phyloP scores from a whole-genome alignment of 495 filamentous ascomycete genomes.

The Penicillium daleae region DNA sequence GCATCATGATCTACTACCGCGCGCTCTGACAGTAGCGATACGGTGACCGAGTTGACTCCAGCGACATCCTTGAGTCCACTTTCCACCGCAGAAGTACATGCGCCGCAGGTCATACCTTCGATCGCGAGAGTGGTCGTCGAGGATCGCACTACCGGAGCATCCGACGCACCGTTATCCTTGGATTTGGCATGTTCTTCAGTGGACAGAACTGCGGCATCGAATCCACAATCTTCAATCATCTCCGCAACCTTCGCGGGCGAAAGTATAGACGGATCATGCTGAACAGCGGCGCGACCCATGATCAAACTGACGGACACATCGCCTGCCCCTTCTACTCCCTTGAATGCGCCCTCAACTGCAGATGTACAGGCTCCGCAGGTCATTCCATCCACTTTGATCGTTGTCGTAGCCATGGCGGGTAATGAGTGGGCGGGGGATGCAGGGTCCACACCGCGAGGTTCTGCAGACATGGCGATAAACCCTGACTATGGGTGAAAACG shows the following conservation, averaged over 20 bases:
- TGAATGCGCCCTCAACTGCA: slow-evolving; percentile 83
- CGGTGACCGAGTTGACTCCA: slow-evolving; percentile 81
- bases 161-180: slow-evolving; percentile 17
- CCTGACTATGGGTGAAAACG: slow-evolving; percentile 19
- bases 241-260: slow-evolving; percentile 75
- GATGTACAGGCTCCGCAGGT: slow-evolving; percentile 93
- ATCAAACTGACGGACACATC: slow-evolving; percentile 89
- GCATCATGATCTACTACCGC: slow-evolving; percentile 80
- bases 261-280: slow-evolving; percentile 80
- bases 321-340: slow-evolving; percentile 73
- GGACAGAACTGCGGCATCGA: slow-evolving; percentile 88
- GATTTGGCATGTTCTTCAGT: slow-evolving; percentile 60
- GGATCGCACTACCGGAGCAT: slow-evolving; percentile 36
- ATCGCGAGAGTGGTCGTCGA: slow-evolving; percentile 83
- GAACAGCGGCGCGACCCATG: slow-evolving; percentile 87
- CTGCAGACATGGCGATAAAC: slow-evolving; percentile 26
- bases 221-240: slow-evolving; percentile 91
- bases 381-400: slow-evolving; percentile 87
- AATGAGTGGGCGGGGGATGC: slow-evolving; percentile 18
- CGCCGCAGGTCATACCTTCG: slow-evolving; percentile 97
- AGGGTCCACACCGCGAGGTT: slow-evolving; percentile 25
- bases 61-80: slow-evolving; percentile 71
- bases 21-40: slow-evolving; percentile 76
- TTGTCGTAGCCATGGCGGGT: slow-evolving; percentile 80
- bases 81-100: slow-evolving; percentile 90